Evolutionary conservation across 2,329 filamentous ascomycete species (phyloP), one percentile per base, ranked within the genome.

Genomic region (Beauveria sp.): DNA sequence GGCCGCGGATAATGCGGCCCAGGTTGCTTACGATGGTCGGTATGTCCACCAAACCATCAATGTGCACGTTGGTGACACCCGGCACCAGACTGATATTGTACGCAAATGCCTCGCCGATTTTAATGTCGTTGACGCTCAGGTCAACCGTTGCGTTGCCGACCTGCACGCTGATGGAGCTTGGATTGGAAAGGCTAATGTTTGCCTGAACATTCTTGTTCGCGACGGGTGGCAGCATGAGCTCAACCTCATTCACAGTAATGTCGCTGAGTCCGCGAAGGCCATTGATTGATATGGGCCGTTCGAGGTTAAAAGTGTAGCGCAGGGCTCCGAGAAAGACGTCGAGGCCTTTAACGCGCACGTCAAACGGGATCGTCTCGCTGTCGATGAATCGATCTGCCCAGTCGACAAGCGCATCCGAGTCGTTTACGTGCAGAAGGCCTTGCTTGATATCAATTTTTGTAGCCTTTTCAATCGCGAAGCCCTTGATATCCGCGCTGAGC

Each of bases 81-180:
- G 55, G 55, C 24, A 50, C 55, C 34, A 58, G 24, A 8, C 30
- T 51, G 24, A 58, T 37, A 30, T 58, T 43, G 46, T 58, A 50
- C 22, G 47, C 55, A 18, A 58, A 9, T 2, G 55, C 55, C 10
- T 58, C 34, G 3, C 55, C 55, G 6, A 58, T 47, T 4, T 50
- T 41, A 10, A 58, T 48, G 20, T 47, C 47, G 46, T 51, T 51
- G 20, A 51, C 55, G 18, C 10, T 10, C 16, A 58, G 18, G 10
- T 51, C 55, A 1, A 58, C 47, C 4, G 55, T 58, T 14, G 51
- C 30, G 55, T 58, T 58, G 46, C 55, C 55, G n/a, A 58, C 47
- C 55, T 50, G 22, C 9, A 26, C 55, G 34, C 34, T 58, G 3
- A 58, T 18, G 8, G 55, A 58, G 46, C 55, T 58, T n/a, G 55